Conservation (phyloP, 2,329 filamentous ascomycete genomes). For the Sordariomycetes sp. region DNA sequence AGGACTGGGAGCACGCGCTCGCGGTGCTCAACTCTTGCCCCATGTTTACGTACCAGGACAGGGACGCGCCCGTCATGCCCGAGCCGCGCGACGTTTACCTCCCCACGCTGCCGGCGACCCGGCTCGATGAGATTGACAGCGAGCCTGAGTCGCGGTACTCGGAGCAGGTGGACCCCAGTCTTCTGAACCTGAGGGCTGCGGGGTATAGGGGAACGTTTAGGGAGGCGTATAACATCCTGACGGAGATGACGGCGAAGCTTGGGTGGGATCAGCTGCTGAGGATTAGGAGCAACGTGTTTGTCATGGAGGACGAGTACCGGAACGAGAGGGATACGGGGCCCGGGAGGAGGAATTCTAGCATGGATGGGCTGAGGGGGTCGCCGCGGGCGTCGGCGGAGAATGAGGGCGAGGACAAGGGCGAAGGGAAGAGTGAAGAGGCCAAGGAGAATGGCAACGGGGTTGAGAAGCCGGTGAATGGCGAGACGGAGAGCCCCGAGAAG, state of each 20-base stretch:
- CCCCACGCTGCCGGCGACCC: conserved; percentile 75
- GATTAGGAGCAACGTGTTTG: conserved; percentile 92
- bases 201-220: conserved; percentile 91
- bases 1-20: conserved; percentile 93
- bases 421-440: conserved; percentile 12
- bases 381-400: conserved; percentile 35
- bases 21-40: conserved; percentile 95
- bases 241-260: conserved; percentile 91
- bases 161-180: conserved; percentile 76
- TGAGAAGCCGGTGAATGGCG: conserved; percentile 23
- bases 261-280: conserved; percentile 95
- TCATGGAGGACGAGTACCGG: conserved; percentile 98
- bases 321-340: conserved; percentile 62
- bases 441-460: conserved; percentile 10
- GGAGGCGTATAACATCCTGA: conserved; percentile 85
- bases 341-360: conserved; percentile 61
- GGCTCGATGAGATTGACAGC: conserved; percentile 92
- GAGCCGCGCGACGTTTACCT: conserved; percentile 80
- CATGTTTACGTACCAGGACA: conserved; percentile 99
- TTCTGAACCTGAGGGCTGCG: conserved; percentile 75
- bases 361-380: conserved; percentile 61
- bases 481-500: conserved; percentile 51
- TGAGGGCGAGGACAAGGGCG: conserved; percentile 20
- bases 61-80: conserved; percentile 88
- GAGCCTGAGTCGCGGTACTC: conserved; percentile 68